Base-by-base conservation (phyloP, 202 grass and related monocot species). In the Saccharum hybrid region DNA sequence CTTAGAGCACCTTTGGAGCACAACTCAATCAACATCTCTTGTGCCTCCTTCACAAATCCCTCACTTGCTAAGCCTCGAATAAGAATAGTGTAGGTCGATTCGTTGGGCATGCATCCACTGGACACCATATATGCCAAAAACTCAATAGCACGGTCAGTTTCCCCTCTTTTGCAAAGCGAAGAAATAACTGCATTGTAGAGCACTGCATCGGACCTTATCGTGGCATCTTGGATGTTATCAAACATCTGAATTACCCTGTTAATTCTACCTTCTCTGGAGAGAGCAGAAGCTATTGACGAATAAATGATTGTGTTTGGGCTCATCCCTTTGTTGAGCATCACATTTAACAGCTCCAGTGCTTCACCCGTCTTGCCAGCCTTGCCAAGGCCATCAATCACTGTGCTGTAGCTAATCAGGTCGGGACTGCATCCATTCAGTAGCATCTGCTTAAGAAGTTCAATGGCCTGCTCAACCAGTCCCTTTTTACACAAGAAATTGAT, bases 41-140 rank as follows among this genome's bases (percentile, higher is more conserved):
- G 79, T 45, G 92, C 92, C 84, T 94, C 89, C 57, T 78, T 83
- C 12, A 86, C 43, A 64, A 91, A 80, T 63, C 92, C 92, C 23
- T 91, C 89, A 51, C 83, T 79, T 61, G 84, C 79, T 83, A 94
- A 70, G 43, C 87, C 89, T 75, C 87, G 83, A 64, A 94, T 83
- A 43, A 94, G 84, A 49, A 89, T 81, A 60, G 81, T 89, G 75
- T 91, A 94, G 34, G 92, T 91, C 0, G 89, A 85, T 89, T 91
- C 92, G 4, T 86, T 94, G 57, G 92, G 92, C 84, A 90, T 86
- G 40, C 84, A 89, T 6, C 89, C 84, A 79, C 68, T 90, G 3
- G 81, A 89, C 40, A 94, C 82, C 92, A 94, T 94, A 85, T 87
- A 87, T 43, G 78, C 74, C 73, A 94, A 73, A 70, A 94, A 88